Evolutionary conservation across 768 basidiomycete genomes (phyloP).

Genomic region (Lactarius trivialis): DNA sequence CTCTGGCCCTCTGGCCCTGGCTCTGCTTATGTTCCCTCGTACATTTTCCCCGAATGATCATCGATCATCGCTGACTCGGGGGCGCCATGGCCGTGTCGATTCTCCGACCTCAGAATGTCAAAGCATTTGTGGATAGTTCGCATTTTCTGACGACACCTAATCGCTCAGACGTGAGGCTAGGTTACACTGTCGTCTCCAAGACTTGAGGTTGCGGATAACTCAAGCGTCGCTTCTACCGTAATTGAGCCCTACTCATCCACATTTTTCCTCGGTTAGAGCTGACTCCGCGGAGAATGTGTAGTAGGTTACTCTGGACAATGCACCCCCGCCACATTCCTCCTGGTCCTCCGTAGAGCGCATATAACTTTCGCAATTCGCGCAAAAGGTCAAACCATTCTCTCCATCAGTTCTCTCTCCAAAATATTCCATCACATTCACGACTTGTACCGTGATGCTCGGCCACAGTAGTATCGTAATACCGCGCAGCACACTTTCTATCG

Average conservation of each 20-base stretch:
- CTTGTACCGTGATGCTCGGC: neutral
- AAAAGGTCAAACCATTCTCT: neutral
- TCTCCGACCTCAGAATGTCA: neutral
- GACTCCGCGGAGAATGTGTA: neutral
- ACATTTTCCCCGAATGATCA: neutral
- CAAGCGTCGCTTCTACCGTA: neutral
- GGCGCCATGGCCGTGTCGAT: neutral
- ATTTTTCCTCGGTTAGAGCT: neutral
- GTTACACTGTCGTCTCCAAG: neutral
- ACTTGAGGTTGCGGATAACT: neutral
- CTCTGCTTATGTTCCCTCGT: no score
- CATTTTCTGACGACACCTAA: neutral
- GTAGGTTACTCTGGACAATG: neutral
- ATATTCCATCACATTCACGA: neutral
- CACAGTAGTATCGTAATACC: neutral
- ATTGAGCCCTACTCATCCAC: neutral
- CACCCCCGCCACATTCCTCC: neutral
- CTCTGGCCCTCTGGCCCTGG: neutral
- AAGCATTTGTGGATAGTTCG: neutral
- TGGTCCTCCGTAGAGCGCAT: neutral
- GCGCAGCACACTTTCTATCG: slow-evolving; percentile 1
- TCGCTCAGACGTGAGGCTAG: neutral
- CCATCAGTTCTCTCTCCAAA: neutral
- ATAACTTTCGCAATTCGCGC: neutral
- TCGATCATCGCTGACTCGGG: neutral